Conservation (phyloP, 176 grass and related monocot genomes). For the Rhynchospora pubera region DNA sequence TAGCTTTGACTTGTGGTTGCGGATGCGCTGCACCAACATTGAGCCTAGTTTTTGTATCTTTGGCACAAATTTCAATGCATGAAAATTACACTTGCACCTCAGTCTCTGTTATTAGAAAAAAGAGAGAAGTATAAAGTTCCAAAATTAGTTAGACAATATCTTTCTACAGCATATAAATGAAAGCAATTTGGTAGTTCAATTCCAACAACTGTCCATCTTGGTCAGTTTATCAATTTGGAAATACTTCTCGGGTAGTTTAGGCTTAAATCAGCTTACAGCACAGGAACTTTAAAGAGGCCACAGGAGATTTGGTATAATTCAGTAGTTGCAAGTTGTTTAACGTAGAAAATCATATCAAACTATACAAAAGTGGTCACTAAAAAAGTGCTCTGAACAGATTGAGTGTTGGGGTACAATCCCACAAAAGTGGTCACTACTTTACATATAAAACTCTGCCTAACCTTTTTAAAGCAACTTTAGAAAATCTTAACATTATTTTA, state of each 20-base stretch:
- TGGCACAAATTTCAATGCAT: conserved; percentile 79
- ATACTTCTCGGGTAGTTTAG: neutral
- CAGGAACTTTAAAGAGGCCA: neutral
- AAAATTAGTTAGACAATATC: neutral
- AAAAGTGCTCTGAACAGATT: neutral
- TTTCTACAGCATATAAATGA: neutral
- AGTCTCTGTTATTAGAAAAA: conserved; percentile 45
- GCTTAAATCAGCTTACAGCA: neutral
- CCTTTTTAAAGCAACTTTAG: neutral
- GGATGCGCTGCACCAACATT: conserved; percentile 71
- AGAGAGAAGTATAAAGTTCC: neutral
- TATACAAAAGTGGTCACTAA: no score
- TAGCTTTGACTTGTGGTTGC: conserved; percentile 37
- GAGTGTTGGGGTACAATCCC: neutral
- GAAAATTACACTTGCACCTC: conserved; percentile 95
- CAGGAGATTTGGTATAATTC: neutral
- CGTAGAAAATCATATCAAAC: neutral
- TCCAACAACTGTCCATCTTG: neutral
- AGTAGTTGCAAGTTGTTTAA: neutral
- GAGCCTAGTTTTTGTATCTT: conserved; percentile 62
- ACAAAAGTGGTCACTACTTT: neutral
- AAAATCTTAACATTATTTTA: neutral
- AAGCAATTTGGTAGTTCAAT: neutral
- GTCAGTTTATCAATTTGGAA: no score
- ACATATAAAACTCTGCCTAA: neutral